Evolutionary conservation across 192 early-diverging fungal species (phyloP), one percentile per base, ranked within the genome.

Genomic region (Backusella mclennaniae): DNA sequence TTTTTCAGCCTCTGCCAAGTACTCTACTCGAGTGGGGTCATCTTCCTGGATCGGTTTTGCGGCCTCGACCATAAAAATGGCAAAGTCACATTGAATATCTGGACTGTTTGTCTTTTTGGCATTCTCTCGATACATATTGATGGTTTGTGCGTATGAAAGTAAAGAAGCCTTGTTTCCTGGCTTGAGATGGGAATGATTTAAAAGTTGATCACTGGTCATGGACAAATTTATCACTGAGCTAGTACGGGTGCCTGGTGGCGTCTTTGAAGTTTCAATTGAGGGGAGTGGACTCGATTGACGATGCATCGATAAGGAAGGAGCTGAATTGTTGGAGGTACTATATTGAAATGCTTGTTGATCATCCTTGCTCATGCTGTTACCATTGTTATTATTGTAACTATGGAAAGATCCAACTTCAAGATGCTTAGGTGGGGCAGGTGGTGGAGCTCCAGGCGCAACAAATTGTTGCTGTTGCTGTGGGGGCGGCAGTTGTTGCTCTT

Each of bases 1-100:
- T 69, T 84, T 82, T 79, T 90, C 87, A n/a, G 90, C 93, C 78
- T 95, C 93, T 39, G 88, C 90, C 63, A 89, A 80, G 67, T 91
- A 79, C 44, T 87, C 86, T 74, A 78, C 80, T 19, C 84, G 79
- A 46, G 86, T 82, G 8, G 76, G 52, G 29, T 88, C 83, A 23
- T 89, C 87, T 3, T 84, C 80, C 15, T 49, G 68, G 66, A 87
- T 71, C 0, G 85, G 66, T 33, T 84, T 85, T 33, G 85, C 86
- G 26, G 86, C 86, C 31, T 90, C 90, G 3, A 92, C 84, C 82
- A 88, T 88, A 35, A 90, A 92, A 31, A 87, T 88, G 6, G 91
- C 89, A 87, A 91, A 93, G 73, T 91, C 89, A 73, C 89, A 89
- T 81, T 89, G 88, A 35, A 93, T 82, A 42, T 86, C 84, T 1